Percentiles rank a stretch among this genome's conserved stretches.
Conservation (phyloP, 2,329 filamentous ascomycete genomes). For the Magnaporthiopsis incrustans region DNA sequence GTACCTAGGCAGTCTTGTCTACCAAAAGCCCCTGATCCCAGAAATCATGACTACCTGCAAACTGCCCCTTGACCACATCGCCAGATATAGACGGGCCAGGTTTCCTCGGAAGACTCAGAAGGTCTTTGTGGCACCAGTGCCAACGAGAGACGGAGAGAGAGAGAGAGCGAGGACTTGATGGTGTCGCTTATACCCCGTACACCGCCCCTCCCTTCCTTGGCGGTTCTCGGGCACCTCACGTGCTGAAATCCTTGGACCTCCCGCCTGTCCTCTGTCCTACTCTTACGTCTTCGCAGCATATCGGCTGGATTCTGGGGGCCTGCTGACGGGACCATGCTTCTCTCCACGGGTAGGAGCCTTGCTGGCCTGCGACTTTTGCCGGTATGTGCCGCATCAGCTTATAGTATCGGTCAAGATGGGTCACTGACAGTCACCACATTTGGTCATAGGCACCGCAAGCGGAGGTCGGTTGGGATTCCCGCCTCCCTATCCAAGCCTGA, state of each 20-base stretch:
- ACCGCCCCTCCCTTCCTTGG: not conserved
- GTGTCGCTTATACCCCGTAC: not conserved
- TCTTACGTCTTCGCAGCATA: not conserved
- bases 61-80: not conserved
- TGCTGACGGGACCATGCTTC: not conserved
- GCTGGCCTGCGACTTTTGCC: conserved; percentile 32
- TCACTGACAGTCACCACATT: conserved; percentile 12
- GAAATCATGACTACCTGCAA: not conserved
- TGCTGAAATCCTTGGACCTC: not conserved
- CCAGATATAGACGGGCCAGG: not conserved
- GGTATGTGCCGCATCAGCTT: conserved; percentile 15
- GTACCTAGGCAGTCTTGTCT: conserved; percentile 6
- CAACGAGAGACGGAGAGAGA: not conserved
- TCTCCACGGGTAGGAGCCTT: conserved; percentile 22
- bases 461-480: not conserved
- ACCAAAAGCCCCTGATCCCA: not conserved
- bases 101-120: not conserved
- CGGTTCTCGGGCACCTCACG: not conserved
- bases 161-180: not conserved
- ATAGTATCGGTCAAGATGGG: not conserved
- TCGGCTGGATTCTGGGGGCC: not conserved
- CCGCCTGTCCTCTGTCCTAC: not conserved
- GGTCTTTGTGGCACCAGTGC: not conserved
- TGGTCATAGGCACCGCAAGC: conserved; percentile 24
- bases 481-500: not conserved